These are phyloP conservation scores for Stipa capillata DNA, from an alignment of 176 grass and related monocot species.

Conservation along the genomic window DNA sequence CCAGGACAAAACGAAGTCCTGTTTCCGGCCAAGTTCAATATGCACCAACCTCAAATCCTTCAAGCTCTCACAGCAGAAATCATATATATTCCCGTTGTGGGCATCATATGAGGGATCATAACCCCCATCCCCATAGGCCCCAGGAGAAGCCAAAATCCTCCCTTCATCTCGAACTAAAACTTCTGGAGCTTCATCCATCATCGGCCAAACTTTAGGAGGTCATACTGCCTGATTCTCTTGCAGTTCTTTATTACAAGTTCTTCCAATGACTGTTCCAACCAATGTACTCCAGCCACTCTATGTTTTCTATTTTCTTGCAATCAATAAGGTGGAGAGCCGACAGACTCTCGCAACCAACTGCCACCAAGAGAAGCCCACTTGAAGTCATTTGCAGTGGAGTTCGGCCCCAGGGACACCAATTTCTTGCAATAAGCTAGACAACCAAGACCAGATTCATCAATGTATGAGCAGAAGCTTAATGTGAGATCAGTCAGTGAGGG, in stretches of 20 bases:
- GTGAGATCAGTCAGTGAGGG: slow-evolving; percentile 29
- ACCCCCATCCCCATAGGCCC: not conserved
- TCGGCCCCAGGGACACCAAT: slow-evolving; percentile 35
- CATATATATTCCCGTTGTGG: not conserved
- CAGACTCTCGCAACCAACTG: slow-evolving; percentile 46
- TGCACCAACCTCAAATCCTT: slow-evolving; percentile 33
- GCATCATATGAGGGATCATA: not conserved
- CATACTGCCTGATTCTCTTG: slow-evolving; percentile 19
- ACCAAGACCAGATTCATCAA: slow-evolving; percentile 34
- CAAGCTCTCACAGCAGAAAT: slow-evolving; percentile 27
- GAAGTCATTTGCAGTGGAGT: too few relatives aligned
- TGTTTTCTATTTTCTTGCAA: slow-evolving; percentile 32
- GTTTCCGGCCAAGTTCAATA: not conserved
- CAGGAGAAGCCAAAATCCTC: not conserved
- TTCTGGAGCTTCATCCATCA: slow-evolving; percentile 22
- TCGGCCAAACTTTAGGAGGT: slow-evolving; percentile 21
- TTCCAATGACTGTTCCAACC: slow-evolving; percentile 33
- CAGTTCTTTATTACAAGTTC: slow-evolving; percentile 30
- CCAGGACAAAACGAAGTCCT: slow-evolving; percentile 23
- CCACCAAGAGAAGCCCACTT: slow-evolving; percentile 41
- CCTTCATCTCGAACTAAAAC: slow-evolving; percentile 40
- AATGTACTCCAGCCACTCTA: slow-evolving; percentile 44
- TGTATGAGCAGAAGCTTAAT: not conserved
- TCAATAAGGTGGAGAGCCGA: slow-evolving; percentile 33
- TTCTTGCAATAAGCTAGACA: slow-evolving; percentile 41